Conservation (phyloP, 1,284 basidiomycete genomes). For the Leccinum fuscescens region DNA sequence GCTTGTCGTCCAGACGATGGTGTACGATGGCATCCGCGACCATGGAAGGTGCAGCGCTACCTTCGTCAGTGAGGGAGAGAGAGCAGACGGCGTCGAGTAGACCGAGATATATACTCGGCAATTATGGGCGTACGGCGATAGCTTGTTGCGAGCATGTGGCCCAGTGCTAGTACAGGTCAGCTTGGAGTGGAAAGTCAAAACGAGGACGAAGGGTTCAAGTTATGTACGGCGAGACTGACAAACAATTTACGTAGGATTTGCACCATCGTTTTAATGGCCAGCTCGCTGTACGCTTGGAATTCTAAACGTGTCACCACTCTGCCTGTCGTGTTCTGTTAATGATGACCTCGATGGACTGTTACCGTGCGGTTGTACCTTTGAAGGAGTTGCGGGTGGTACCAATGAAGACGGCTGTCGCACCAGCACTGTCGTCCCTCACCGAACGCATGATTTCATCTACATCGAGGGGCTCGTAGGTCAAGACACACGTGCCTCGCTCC, state of each 20-base stretch:
- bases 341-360: constrained; percentile 1
- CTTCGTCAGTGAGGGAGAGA: background rate
- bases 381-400: constrained; percentile 70
- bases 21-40: too few species aligned
- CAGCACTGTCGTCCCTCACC: constrained; percentile 62
- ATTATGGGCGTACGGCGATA: constrained; percentile 4
- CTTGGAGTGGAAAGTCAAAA: background rate
- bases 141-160: constrained; percentile 22
- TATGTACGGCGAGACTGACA: too few species aligned
- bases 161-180: background rate
- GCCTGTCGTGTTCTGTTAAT: constrained; percentile 41
- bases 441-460: constrained; percentile 54
- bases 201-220: background rate
- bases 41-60: too few species aligned
- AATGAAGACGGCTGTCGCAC: constrained; percentile 73
- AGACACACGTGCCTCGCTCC: constrained; percentile 50
- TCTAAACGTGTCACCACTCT: constrained; percentile 72
- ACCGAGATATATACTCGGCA: constrained; percentile 6
- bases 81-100: constrained; percentile 5
- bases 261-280: constrained; percentile 79
- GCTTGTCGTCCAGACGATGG: too few species aligned
- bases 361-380: constrained; percentile 37
- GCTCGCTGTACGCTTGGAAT: constrained; percentile 80
- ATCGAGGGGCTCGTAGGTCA: constrained; percentile 62
- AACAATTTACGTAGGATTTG: constrained; percentile 43